These are phyloP conservation scores for Mycosphaerelloides madeirae DNA, from an alignment of 2,329 filamentous ascomycete genomes.

Conservation along the genomic window DNA sequence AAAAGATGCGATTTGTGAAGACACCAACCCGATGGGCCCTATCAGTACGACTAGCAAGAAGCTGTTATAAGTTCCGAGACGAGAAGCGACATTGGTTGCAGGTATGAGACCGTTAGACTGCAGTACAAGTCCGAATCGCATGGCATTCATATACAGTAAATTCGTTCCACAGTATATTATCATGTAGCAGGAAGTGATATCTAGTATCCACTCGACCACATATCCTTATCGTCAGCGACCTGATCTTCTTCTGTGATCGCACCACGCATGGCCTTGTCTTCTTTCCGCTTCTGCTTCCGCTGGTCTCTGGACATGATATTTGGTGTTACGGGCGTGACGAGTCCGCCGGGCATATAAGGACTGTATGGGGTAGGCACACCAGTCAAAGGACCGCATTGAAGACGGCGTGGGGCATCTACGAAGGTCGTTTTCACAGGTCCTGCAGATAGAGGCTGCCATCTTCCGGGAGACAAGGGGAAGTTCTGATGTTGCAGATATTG, in stretches of 20 bases:
- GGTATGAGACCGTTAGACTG: too few relatives aligned
- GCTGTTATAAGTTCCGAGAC: too few relatives aligned
- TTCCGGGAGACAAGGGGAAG: not conserved
- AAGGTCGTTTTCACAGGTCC: not conserved
- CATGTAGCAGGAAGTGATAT: not conserved
- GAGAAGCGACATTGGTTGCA: too few relatives aligned
- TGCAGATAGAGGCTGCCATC: not conserved
- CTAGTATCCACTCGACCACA: constrained; percentile 47
- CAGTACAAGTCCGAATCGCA: too few relatives aligned
- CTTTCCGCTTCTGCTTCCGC: constrained; percentile 62
- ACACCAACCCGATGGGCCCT: too few relatives aligned
- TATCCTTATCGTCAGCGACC: constrained; percentile 58
- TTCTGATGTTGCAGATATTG: not conserved
- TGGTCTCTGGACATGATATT: constrained; percentile 65
- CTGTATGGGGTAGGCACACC: constrained; percentile 66
- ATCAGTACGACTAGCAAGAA: too few relatives aligned
- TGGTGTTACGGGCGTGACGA: constrained; percentile 61
- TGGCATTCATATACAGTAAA: too few relatives aligned
- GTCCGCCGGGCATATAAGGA: constrained; percentile 62
- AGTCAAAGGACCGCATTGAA: constrained; percentile 23
- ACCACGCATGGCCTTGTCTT: constrained; percentile 51
- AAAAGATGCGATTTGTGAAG: too few relatives aligned
- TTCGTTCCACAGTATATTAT: too few relatives aligned
- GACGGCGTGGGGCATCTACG: not conserved
- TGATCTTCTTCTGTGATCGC: constrained; percentile 55